Evolutionary conservation across 1,284 basidiomycete species (phyloP), one percentile per base, ranked within the genome.

Genomic region (Melampsora americana): DNA sequence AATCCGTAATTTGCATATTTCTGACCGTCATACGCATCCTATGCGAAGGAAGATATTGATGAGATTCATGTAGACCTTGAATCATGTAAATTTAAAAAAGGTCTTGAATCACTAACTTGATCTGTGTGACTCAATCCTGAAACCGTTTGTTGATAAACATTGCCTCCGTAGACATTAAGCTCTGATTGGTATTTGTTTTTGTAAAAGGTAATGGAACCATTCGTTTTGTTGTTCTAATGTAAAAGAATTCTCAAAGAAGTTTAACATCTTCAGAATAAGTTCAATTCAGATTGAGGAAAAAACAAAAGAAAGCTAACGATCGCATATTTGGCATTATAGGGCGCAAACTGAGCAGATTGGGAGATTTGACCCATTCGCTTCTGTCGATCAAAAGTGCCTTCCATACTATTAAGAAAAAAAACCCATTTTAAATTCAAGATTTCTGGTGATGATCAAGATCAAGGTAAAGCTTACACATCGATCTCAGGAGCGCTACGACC

Each of bases 11-110:
- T n/a, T n/a, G n/a, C n/a, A n/a, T n/a, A n/a, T n/a, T n/a, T n/a
- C n/a, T 84, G 84, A 4, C 84, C 85, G 6, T 83, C 83, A 28
- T 82, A 80, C 23, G 81, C 71, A 76, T 85, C 83, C 62, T 69
- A 60, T 7, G 23, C 61, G 69, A 77, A 78, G 86, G 23, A 18
- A 28, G 2, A 78, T 28, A 16, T 48, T 2, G 65, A 20, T 32
- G 26, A 6, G 18, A 67, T 16, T 2, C 11, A 39, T 28, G 9
- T 44, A 23, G 42, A 32, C 42, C 9, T 30, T 39, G n/a, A 30
- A 3, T 26, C 12, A 6, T 4, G 26, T 32, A 26, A 16, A 20
- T n/a, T 0, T 16, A 9, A n/a, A 48, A 32, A 18, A 30, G 6
- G 18, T 7, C 23, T 20, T 26, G 60, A 71, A 50, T 72, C 67